Evolutionary conservation across 2,329 filamentous ascomycete species (phyloP), one percentile per base, ranked within the genome.

Genomic region (Fusarium nanum): DNA sequence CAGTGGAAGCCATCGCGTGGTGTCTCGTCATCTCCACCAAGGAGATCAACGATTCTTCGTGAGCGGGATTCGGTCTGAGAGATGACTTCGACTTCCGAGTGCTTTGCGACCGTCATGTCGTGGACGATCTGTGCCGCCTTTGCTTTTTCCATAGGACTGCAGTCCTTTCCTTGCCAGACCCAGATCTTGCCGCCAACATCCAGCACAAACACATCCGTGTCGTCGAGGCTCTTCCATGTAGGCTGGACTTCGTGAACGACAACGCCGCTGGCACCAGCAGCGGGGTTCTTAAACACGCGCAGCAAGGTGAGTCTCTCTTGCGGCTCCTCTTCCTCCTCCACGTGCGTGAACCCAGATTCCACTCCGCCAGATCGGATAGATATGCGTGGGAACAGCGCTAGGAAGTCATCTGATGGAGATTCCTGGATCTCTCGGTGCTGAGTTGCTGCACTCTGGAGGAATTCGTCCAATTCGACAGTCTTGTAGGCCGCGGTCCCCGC

Each of bases 401-500:
- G 73, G 71, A 92, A 92, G 50, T 85, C 87, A 22, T 87, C 84
- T 4, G 88, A 90, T 3, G 86, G 87, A 32, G 84, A 81, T 8
- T 80, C 77, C 78, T 92, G 89, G 3, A 89, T 80, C 78, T 92
- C 90, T 46, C 89, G 87, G 75, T 91, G 86, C 79, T 92, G 90
- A 4, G 84, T 87, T 1, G 89, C 89, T 1, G 83, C 80, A 4
- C 89, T 89, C 42, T 84, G 80, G 52, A 92, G 77, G 73, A 90
- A 91, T 78, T 91, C 89, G 72, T 92, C 90, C 18, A 92, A 82
- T 78, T 92, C 90, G 25, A 91, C 89, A 0, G 89, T 90, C 81
- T 92, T 92, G 80, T 92, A 91, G 3, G 90, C 89, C 0, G 90
- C 90, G 0, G 87, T 88, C 18, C 89, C 90, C 3, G 89, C 89